Base-by-base conservation (phyloP, 345 rosid genomes). In the Populus tremula region DNA sequence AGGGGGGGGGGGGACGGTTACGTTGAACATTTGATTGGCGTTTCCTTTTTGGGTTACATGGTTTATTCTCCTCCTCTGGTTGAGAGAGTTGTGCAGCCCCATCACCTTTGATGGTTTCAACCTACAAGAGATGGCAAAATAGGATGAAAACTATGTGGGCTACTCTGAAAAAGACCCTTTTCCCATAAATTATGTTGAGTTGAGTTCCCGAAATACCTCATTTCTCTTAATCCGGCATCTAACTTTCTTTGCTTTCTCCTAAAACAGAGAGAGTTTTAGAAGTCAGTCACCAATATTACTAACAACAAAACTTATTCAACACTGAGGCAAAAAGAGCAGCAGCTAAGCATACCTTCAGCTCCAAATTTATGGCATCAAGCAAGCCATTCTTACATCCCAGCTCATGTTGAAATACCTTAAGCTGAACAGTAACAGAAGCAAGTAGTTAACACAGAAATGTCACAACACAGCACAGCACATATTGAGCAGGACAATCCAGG, bases 351-450 rank as follows among this genome's bases (percentile, higher is more conserved):
- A 81, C 88, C 81, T 80, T 75, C 67, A 71, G 63, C 80, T 82
- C 80, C 64, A 87, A 41, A 50, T 86, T 75, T 77, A 71, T 83
- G 43, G 85, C 89, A 72, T 76, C 73, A 78, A 85, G 84, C 83
- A 90, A 49, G 69, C 84, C 86, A 66, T 84, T 87, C 82, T 83
- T 89, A 83, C 94, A 91, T 68, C 90, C 89, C 78, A 93, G 88
- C 80, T 93, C 94, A 82, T 93, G 97, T 31, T 86, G 87, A 83
- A 89, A 91, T 71, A 78, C 71, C 82, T 81, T 87, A 35, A 91
- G 85, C 95, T 93, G 86, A 77, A 85, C 68, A 75, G n/a, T 63
- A 66, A 69, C 68, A 80, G 54, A 84, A 75, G 18, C 45, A 59
- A 50, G 18, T 56, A 67, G 71, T 82, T 78, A 72, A 49, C 67